These are phyloP conservation scores for Exutisphaerella laricina DNA, from an alignment of 2,329 filamentous ascomycete genomes.

Conservation along the genomic window DNA sequence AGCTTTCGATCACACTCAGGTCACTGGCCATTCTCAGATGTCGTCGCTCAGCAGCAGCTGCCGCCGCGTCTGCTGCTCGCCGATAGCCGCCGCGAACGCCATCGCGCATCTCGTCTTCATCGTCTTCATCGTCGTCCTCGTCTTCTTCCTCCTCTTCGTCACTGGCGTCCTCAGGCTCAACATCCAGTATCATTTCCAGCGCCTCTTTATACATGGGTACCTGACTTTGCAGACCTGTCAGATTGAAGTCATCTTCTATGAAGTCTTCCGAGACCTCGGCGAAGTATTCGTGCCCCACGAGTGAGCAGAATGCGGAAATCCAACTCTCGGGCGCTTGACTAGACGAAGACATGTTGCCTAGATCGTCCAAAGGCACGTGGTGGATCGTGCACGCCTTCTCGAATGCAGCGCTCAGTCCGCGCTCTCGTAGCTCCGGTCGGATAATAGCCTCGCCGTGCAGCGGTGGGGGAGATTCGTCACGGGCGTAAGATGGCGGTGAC, in stretches of 20 bases:
- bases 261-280: constrained; percentile 98
- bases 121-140: constrained; percentile 54
- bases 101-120: constrained; percentile 54
- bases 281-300: constrained; percentile 97
- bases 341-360: constrained; percentile 49
- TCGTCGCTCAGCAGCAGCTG: constrained; percentile 59
- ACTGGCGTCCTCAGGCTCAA: constrained; percentile 93
- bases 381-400: constrained; percentile 28
- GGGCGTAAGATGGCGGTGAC: not conserved
- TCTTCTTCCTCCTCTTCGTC: constrained; percentile 72
- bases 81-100: constrained; percentile 33
- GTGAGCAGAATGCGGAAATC: constrained; percentile 95
- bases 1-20: constrained; percentile 90
- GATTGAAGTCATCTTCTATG: constrained; percentile 99
- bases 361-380: constrained; percentile 21
- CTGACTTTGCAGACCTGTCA: constrained; percentile 90
- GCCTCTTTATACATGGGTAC: constrained; percentile 99
- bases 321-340: constrained; percentile 72
- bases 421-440: constrained; percentile 13
- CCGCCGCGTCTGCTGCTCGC: constrained; percentile 26
- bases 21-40: constrained; percentile 87
- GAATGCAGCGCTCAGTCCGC: constrained; percentile 26
- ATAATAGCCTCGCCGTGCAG: constrained; percentile 7
- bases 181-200: constrained; percentile 97
- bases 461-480: constrained; percentile 1